Evolutionary conservation across 75 land plant species (phyloP).

Genomic region (Sequoia sempervirens): DNA sequence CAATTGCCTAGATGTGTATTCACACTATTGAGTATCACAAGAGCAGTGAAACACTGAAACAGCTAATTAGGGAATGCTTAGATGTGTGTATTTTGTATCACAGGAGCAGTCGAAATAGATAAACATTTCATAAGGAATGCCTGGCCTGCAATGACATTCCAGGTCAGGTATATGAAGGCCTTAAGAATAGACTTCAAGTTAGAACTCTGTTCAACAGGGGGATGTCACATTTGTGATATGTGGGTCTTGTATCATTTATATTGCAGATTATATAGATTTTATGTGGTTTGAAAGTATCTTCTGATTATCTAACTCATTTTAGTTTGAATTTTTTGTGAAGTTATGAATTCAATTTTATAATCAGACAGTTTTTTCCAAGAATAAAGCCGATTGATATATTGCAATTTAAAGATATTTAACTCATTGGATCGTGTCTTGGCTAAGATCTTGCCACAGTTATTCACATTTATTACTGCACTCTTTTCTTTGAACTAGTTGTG

Average conservation of each 20-base stretch:
- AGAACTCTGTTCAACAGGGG: neutral
- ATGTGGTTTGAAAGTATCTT: neutral
- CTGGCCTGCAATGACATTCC: neutral
- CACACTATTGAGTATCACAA: neutral
- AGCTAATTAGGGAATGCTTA: neutral
- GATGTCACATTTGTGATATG: neutral
- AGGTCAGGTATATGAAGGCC: neutral
- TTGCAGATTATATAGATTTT: neutral
- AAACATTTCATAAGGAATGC: neutral
- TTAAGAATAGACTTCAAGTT: neutral
- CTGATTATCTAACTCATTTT: neutral
- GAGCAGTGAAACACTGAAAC: neutral
- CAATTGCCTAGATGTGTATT: neutral
- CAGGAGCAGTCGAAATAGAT: too few species aligned
- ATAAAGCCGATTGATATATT: neutral
- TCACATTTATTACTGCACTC: neutral
- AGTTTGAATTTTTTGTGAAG: too few species aligned
- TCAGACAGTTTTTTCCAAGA: neutral
- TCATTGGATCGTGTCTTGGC: neutral
- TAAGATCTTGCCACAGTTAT: too few species aligned
- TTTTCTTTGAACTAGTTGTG: neutral
- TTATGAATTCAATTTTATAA: too few species aligned
- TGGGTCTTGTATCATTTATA: neutral
- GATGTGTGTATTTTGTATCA: too few species aligned
- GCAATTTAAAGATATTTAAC: neutral